Evolutionary conservation across 2,329 filamentous ascomycete genomes (phyloP).

Genomic region (Penicillium brasilianum): DNA sequence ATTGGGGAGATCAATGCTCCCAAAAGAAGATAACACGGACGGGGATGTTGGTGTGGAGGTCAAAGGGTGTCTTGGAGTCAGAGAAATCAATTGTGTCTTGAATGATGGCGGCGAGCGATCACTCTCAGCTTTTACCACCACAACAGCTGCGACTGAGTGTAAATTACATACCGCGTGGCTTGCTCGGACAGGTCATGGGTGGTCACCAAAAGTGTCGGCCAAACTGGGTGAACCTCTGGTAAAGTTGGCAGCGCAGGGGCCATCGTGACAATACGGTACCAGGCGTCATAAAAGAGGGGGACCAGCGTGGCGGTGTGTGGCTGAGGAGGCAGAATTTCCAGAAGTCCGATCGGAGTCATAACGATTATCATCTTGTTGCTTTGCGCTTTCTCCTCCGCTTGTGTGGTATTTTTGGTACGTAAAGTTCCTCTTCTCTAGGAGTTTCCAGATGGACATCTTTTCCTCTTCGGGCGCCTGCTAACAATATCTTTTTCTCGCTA

Average conservation of each 20-base stretch:
- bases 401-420: constrained; percentile 11
- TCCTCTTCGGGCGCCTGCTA: background rate
- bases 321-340: constrained; percentile 34
- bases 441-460: background rate
- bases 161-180: constrained; percentile 30
- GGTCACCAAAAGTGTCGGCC: background rate
- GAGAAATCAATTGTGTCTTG: background rate
- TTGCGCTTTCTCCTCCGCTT: constrained; percentile 15
- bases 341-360: constrained; percentile 30
- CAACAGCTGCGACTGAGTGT: constrained; percentile 21
- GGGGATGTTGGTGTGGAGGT: constrained; percentile 2
- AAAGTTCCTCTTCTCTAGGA: background rate
- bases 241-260: constrained; percentile 3
- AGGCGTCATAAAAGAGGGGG: constrained; percentile 32
- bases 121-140: constrained; percentile 27
- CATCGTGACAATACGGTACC: constrained; percentile 27
- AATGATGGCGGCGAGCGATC: constrained; percentile 10
- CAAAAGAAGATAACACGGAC: background rate
- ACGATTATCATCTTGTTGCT: constrained; percentile 8
- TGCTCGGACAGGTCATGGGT: background rate
- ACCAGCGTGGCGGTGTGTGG: constrained; percentile 41
- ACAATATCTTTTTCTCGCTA: background rate
- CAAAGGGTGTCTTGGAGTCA: background rate
- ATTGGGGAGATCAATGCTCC: constrained; percentile 25
- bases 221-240: background rate